phyloP scores from a whole-genome alignment of 2,329 filamentous ascomycete species.

The Talaromyces sp. region DNA sequence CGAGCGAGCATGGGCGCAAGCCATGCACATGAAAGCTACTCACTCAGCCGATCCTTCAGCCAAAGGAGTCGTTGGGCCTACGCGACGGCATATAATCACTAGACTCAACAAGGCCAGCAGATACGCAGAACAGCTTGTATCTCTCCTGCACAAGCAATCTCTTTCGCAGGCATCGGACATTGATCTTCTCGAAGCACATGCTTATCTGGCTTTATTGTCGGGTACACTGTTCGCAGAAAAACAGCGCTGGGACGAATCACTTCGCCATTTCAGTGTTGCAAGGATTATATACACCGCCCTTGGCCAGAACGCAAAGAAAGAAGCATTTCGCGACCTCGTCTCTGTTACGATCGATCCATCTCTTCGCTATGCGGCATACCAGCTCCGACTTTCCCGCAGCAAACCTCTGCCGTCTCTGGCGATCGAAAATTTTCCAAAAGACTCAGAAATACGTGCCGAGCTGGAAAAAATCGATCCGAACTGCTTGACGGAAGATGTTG shows the following conservation, averaged over 20 bases:
- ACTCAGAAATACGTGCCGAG: slow-evolving; percentile 54
- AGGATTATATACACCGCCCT: slow-evolving; percentile 79
- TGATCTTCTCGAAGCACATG: slow-evolving; percentile 78
- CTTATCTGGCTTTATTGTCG: slow-evolving; percentile 70
- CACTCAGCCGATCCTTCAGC: slow-evolving; percentile 67
- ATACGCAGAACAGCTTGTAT: slow-evolving; percentile 62
- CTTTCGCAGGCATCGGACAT: slow-evolving; percentile 60
- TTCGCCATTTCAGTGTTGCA: slow-evolving; percentile 68
- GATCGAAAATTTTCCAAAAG: slow-evolving; percentile 67
- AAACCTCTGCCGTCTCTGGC: slow-evolving; percentile 74
- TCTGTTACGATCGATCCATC: slow-evolving; percentile 85
- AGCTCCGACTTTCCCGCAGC: slow-evolving; percentile 79
- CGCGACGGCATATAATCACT: slow-evolving; percentile 82
- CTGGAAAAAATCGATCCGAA: slow-evolving; percentile 66
- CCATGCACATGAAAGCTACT: slow-evolving; percentile 85
- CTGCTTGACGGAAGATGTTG: slow-evolving; percentile 56
- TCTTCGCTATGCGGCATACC: slow-evolving; percentile 90
- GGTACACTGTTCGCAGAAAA: slow-evolving; percentile 83
- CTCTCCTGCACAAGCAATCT: slow-evolving; percentile 57
- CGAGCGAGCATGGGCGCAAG: slow-evolving; percentile 91
- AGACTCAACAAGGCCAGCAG: slow-evolving; percentile 73
- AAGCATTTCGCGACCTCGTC: slow-evolving; percentile 79
- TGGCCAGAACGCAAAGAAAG: slow-evolving; percentile 57
- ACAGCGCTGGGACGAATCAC: slow-evolving; percentile 73
- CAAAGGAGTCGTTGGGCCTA: slow-evolving; percentile 70